These are phyloP conservation scores for Phytophthora tubulina DNA, from an alignment of 352 stramenopile species.

Conservation along the genomic window DNA sequence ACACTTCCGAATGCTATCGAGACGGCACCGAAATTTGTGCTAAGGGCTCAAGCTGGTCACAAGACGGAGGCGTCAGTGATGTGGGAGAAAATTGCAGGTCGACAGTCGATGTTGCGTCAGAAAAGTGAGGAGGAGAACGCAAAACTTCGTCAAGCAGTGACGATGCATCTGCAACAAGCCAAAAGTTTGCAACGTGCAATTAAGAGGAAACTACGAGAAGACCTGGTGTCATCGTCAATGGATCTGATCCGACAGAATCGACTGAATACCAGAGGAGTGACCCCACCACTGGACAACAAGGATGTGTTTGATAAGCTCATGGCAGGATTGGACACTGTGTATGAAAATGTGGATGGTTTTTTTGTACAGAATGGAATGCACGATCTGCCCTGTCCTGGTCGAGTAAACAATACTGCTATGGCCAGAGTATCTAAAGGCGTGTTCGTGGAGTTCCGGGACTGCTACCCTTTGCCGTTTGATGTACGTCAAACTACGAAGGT, in stretches of 20 bases:
- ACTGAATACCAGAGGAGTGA: constrained; percentile 25
- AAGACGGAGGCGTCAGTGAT: constrained; percentile 27
- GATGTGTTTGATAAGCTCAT: constrained; percentile 29
- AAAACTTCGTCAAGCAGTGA: constrained; percentile 18
- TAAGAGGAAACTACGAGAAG: constrained; percentile 28
- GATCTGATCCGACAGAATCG: constrained; percentile 16
- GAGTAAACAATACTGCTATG: constrained; percentile 14
- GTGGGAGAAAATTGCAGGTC: constrained; percentile 33
- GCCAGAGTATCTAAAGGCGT: background rate
- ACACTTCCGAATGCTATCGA: constrained; percentile 15
- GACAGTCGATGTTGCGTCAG: constrained; percentile 27
- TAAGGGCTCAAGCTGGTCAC: constrained; percentile 2
- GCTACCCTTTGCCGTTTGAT: constrained; percentile 32
- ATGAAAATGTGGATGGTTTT: constrained; percentile 17
- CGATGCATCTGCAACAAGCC: constrained; percentile 28
- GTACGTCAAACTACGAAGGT: constrained; percentile 19
- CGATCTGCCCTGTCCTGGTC: constrained; percentile 19
- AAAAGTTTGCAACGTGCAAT: constrained; percentile 33
- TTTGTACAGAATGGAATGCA: constrained; percentile 18
- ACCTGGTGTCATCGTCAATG: constrained; percentile 22
- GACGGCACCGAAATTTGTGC: background rate
- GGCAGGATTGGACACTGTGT: constrained; percentile 19
- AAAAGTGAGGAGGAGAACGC: constrained; percentile 30
- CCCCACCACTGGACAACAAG: constrained; percentile 29
- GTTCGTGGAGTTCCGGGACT: constrained; percentile 35